Evolutionary conservation across 768 basidiomycete species (phyloP), one percentile per base, ranked within the genome.

Genomic region (Rhizopogon roseolus): DNA sequence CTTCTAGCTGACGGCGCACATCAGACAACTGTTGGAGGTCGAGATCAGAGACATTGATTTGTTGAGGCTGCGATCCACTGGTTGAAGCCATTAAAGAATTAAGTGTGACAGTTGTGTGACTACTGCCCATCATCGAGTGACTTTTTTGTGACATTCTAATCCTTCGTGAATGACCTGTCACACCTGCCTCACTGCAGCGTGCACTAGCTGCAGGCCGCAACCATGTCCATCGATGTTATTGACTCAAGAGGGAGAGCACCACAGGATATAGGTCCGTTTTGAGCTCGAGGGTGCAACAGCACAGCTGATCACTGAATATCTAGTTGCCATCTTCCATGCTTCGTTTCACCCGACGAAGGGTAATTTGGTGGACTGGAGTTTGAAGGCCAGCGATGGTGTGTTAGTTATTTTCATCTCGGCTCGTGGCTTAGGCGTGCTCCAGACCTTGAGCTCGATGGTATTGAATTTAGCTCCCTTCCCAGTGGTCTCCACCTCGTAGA

Each of bases 1-100:
- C 92, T 63, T 99, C 95, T 0, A 99, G 78, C 67, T 98, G 96
- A 57, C 86, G 84, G 60, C 88, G 84, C 39, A 98, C 93, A 60
- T 97, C 93, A 9, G 85, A 78, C 2, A 98, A 81, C 70, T 98
- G 96, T 1, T 84, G 72, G 29, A 95, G 71, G 62, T 93, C 90
- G 49, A 99, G 80, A 69, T 98, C 93, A 13, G 81, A 73, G 16
- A 96, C 77, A 60, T 82, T 88, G 64, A 96, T 79, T 54, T 88
- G 85, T 63, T 90, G 88, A 10, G 79, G 71, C 69, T 80, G 80
- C 19, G 46, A 36, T 16, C 32, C 9, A 16, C 14, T 46, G 59
- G 59, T 64, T 11, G 56, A 65, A 39, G 76, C 69, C 76, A 77
- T 70, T 54, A 52, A 13, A 50, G 37, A 16, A 34, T 57, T 28